Percentiles rank a stretch among this genome's conserved stretches.
These are phyloP conservation scores for Thuidium tamariscinum DNA, from an alignment of 225 moss, liverwort and hornwort species.

Conservation along the genomic window DNA sequence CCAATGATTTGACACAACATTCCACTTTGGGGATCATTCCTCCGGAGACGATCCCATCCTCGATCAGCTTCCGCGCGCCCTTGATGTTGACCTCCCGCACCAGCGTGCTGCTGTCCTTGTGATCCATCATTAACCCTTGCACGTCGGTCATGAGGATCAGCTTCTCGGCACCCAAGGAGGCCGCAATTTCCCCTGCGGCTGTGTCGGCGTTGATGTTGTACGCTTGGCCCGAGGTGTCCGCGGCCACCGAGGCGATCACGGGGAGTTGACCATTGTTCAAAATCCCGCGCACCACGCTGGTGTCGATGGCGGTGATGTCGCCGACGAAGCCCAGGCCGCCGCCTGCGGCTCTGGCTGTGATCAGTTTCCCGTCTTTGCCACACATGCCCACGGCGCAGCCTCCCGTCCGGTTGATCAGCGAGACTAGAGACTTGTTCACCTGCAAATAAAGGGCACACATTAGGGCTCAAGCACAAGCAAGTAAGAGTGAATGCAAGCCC, in stretches of 20 bases:
- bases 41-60: slow-evolving; percentile 62
- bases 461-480: neutral
- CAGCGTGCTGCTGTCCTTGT: slow-evolving; percentile 47
- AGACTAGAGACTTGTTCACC: slow-evolving; percentile 94
- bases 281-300: slow-evolving; percentile 55
- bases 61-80: slow-evolving; percentile 51
- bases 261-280: slow-evolving; percentile 64
- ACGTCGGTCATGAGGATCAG: slow-evolving; percentile 95
- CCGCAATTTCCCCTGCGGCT: slow-evolving; percentile 87
- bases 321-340: slow-evolving; percentile 78
- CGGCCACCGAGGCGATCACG: slow-evolving; percentile 86
- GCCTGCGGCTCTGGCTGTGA: slow-evolving; percentile 60
- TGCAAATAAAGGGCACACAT: neutral
- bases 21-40: slow-evolving; percentile 95
- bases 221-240: slow-evolving; percentile 69
- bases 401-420: slow-evolving; percentile 82
- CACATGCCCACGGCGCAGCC: slow-evolving; percentile 88
- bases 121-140: slow-evolving; percentile 74
- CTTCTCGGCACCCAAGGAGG: slow-evolving; percentile 83
- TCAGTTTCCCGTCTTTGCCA: slow-evolving; percentile 83
- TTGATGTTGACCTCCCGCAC: slow-evolving; percentile 69
- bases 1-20: slow-evolving; percentile 71
- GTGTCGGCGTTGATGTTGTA: slow-evolving; percentile 92
- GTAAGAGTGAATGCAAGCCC: neutral
- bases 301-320: slow-evolving; percentile 72